Evolutionary conservation across 1,139 yeast genomes (phyloP).

Genomic region (Candida freyschussii): DNA sequence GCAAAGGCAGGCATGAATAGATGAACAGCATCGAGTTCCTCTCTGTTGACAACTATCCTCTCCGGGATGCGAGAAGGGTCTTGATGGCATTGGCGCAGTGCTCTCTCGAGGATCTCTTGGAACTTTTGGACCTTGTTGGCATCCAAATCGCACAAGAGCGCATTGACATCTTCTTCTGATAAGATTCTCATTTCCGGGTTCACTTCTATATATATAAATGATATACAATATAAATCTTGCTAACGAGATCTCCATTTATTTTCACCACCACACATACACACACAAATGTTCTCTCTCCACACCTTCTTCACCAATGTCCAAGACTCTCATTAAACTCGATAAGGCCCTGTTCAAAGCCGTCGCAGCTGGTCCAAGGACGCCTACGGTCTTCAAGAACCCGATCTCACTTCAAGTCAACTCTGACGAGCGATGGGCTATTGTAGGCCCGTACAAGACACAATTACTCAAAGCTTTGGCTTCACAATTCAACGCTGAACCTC

Average conservation of each 20-base stretch:
- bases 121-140: constrained; percentile 17
- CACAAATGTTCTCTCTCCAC: constrained; percentile 2
- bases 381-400: constrained; percentile 20
- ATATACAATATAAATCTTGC: not conserved
- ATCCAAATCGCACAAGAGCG: constrained; percentile 17
- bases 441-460: constrained; percentile 43
- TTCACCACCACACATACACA: not conserved
- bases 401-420: constrained; percentile 28
- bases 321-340: constrained; percentile 15
- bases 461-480: constrained; percentile 42
- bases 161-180: constrained; percentile 23
- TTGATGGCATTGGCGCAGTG: constrained; percentile 27
- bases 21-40: constrained; percentile 37
- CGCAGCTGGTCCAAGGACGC: constrained; percentile 8
- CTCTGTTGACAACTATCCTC: constrained; percentile 34
- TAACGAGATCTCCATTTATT: not conserved
- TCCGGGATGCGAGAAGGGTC: constrained; percentile 34
- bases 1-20: constrained; percentile 61
- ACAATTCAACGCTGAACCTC: constrained; percentile 47
- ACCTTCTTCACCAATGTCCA: constrained; percentile 6
- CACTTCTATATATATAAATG: not conserved
- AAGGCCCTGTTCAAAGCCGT: constrained; percentile 17
- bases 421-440: constrained; percentile 44
- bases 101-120: constrained; percentile 25
- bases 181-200: constrained; percentile 27